phyloP scores from a whole-genome alignment of 805 yeast species.

The Lachancea quebecensis region DNA sequence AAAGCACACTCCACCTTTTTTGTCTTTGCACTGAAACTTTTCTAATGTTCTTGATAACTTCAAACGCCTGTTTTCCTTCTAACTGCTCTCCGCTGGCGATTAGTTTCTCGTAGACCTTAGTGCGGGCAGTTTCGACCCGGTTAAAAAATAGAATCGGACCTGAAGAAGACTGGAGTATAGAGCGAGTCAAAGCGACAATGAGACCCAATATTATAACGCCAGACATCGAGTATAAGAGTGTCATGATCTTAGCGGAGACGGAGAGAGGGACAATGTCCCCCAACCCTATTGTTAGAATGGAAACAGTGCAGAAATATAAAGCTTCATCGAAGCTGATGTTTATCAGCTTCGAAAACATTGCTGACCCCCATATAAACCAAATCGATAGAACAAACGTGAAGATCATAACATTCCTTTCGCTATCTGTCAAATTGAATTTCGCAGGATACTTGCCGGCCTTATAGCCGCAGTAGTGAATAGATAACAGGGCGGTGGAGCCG shows the following conservation, averaged over 20 bases:
- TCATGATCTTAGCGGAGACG: slow-evolving; percentile 49
- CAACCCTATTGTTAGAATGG: slow-evolving; percentile 71
- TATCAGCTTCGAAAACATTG: slow-evolving; percentile 42
- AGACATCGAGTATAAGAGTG: slow-evolving; percentile 54
- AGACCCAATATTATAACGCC: slow-evolving; percentile 74
- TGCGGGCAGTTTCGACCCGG: slow-evolving; percentile 47
- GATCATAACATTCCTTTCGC: slow-evolving; percentile 68
- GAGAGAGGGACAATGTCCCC: slow-evolving; percentile 63
- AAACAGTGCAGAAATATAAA: slow-evolving; percentile 64
- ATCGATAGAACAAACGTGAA: slow-evolving; percentile 57
- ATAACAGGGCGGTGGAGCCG: slow-evolving; percentile 44
- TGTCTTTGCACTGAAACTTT: slow-evolving; percentile 36
- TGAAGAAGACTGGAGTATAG: slow-evolving; percentile 53
- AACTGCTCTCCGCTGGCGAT: slow-evolving; percentile 18
- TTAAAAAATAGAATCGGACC: slow-evolving; percentile 64
- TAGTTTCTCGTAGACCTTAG: slow-evolving; percentile 18
- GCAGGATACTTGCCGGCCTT: slow-evolving; percentile 56
- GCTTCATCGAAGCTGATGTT: slow-evolving; percentile 55
- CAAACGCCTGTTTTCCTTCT: slow-evolving; percentile 44
- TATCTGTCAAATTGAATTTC: slow-evolving; percentile 53
- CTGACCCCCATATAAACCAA: slow-evolving; percentile 72
- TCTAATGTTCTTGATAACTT: slow-evolving; percentile 48
- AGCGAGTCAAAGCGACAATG: slow-evolving; percentile 61
- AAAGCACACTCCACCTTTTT: slow-evolving; percentile 33
- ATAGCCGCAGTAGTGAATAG: slow-evolving; percentile 59